phyloP scores from a whole-genome alignment of 2,329 filamentous ascomycete genomes.

The Triangularia verruculosa region DNA sequence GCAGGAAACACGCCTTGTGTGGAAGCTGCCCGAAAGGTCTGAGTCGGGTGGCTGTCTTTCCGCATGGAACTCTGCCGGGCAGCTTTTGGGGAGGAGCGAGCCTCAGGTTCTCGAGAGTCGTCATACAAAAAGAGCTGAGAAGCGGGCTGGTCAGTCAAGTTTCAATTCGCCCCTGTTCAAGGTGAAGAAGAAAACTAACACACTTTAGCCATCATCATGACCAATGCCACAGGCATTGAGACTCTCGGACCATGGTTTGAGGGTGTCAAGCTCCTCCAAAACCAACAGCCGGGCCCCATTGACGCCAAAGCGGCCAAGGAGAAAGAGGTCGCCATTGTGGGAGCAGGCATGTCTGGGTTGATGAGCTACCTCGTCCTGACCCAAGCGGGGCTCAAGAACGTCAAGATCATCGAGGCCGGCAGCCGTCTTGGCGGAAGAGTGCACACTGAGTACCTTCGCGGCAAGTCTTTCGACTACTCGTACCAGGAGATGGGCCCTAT shows the following conservation, averaged over 20 bases:
- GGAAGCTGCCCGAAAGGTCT: slow-evolving; percentile 34
- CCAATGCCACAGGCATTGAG: slow-evolving; percentile 48
- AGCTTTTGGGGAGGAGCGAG: slow-evolving; percentile 37
- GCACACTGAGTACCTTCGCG: slow-evolving; percentile 60
- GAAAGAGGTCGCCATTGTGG: slow-evolving; percentile 61
- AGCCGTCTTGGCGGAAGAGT: slow-evolving; percentile 62
- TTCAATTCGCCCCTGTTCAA: neutral
- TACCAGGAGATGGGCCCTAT: slow-evolving; percentile 67
- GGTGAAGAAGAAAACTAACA: neutral
- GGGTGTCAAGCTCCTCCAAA: slow-evolving; percentile 56
- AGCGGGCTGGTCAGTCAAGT: slow-evolving; percentile 17
- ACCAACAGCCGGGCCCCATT: slow-evolving; percentile 50
- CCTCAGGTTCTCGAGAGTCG: slow-evolving; percentile 27
- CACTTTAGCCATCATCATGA: slow-evolving; percentile 42
- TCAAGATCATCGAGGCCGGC: slow-evolving; percentile 60
- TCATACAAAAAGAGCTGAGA: slow-evolving; percentile 17
- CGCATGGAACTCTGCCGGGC: slow-evolving; percentile 35
- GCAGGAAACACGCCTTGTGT: slow-evolving; percentile 30
- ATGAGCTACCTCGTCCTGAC: slow-evolving; percentile 55
- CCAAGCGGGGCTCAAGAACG: slow-evolving; percentile 55
- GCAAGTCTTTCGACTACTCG: slow-evolving; percentile 58
- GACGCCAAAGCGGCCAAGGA: slow-evolving; percentile 54
- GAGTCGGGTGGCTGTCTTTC: slow-evolving; percentile 39
- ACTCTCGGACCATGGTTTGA: slow-evolving; percentile 61
- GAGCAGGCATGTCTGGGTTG: slow-evolving; percentile 63